These are phyloP conservation scores for Endocalyx cinctus DNA, from an alignment of 2,329 filamentous ascomycete genomes.

Conservation along the genomic window DNA sequence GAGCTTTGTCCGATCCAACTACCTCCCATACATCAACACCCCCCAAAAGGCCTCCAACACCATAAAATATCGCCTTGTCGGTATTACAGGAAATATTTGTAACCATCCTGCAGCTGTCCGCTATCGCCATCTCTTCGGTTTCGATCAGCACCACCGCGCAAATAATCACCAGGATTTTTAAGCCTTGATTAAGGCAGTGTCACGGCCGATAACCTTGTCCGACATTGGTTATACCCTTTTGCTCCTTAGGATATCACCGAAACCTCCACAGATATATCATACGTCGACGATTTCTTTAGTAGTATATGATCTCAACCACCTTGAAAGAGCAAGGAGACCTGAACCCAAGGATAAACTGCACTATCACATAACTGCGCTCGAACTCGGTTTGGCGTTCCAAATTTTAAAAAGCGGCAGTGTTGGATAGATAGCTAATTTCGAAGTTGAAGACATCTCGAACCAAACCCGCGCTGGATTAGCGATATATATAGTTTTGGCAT, in stretches of 20 bases:
- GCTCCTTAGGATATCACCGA: slow-evolving; percentile 18
- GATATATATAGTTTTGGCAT: too few relatives aligned
- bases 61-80: slow-evolving; percentile 21
- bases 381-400: too few relatives aligned
- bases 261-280: too few relatives aligned
- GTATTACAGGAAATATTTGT: slow-evolving; percentile 28
- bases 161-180: slow-evolving; percentile 42
- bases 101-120: slow-evolving; percentile 42
- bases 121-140: slow-evolving; percentile 35
- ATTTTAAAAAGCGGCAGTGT: too few relatives aligned
- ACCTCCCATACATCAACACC: slow-evolving; percentile 21
- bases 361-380: too few relatives aligned
- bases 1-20: slow-evolving; percentile 23
- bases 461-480: too few relatives aligned
- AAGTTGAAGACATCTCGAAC: too few relatives aligned
- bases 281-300: too few relatives aligned
- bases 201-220: slow-evolving; percentile 49
- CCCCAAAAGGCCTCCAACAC: slow-evolving; percentile 23
- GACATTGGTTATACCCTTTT: slow-evolving; percentile 35
- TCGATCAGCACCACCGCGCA: slow-evolving; percentile 43
- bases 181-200: slow-evolving; percentile 44
- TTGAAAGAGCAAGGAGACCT: too few relatives aligned
- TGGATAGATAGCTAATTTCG: too few relatives aligned
- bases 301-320: too few relatives aligned
- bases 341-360: too few relatives aligned